Percentiles rank a stretch among this genome's conserved stretches.
These are phyloP conservation scores for Carnegiea gigantea DNA, from an alignment of 179 eudicot genomes.

Conservation along the genomic window DNA sequence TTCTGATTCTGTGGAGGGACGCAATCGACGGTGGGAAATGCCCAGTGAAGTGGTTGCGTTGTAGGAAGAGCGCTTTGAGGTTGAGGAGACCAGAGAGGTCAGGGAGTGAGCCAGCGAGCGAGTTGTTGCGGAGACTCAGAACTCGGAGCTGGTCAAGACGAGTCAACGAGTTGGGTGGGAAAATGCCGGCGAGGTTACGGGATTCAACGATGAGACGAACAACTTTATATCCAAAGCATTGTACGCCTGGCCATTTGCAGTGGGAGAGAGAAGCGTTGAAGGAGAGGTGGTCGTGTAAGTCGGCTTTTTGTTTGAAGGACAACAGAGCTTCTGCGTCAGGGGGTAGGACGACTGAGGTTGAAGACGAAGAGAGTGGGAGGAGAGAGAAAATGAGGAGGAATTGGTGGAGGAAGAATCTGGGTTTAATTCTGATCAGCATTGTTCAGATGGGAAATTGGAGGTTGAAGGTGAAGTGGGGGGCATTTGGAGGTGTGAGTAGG, in stretches of 20 bases:
- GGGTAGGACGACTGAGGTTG: neutral
- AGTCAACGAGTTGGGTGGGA: slow-evolving; percentile 30
- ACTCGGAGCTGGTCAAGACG: slow-evolving; percentile 52
- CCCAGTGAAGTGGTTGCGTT: slow-evolving; percentile 59
- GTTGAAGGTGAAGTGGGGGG: neutral
- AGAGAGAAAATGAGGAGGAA: neutral
- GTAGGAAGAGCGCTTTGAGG: slow-evolving; percentile 61
- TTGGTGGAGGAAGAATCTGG: neutral
- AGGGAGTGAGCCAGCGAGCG: slow-evolving; percentile 62
- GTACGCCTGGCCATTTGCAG: slow-evolving; percentile 41
- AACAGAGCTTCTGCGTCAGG: slow-evolving; percentile 34
- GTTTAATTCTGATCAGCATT: neutral
- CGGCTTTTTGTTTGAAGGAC: slow-evolving; percentile 31
- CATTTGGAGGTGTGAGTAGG: neutral
- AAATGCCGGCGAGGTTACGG: slow-evolving; percentile 20
- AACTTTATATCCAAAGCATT: slow-evolving; percentile 18
- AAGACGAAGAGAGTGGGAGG: neutral
- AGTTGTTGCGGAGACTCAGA: slow-evolving; percentile 65
- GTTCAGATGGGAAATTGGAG: neutral
- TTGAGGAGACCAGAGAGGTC: slow-evolving; percentile 52
- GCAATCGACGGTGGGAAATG: slow-evolving; percentile 52
- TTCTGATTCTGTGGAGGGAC: slow-evolving; percentile 53
- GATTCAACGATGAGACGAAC: slow-evolving; percentile 29
- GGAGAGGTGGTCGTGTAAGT: slow-evolving; percentile 23
- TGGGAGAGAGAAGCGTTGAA: slow-evolving; percentile 27